Conservation (phyloP, 2,329 filamentous ascomycete species). For the Fusarium neocosmosporiellum region DNA sequence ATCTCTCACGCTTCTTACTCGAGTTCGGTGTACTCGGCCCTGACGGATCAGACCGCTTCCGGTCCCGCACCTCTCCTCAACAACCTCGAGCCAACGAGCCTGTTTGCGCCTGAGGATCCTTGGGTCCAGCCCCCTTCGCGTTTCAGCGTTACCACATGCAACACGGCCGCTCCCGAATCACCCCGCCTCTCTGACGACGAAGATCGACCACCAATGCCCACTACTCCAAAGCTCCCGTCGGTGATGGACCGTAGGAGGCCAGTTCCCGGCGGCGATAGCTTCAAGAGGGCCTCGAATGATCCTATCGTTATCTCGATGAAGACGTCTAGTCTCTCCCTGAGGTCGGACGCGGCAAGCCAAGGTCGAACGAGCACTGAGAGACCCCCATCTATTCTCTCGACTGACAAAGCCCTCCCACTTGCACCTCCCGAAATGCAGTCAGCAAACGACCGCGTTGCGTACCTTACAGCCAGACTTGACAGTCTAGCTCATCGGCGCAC, state of each 20-base stretch:
- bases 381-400: conserved; percentile 50
- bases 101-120: conserved; percentile 46
- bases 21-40: conserved; percentile 51
- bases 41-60: conserved; percentile 39
- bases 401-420: conserved; percentile 69
- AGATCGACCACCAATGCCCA: conserved; percentile 40
- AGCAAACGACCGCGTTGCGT: conserved; percentile 72
- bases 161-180: conserved; percentile 56
- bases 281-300: conserved; percentile 33
- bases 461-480: conserved; percentile 73
- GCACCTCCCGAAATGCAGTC: conserved; percentile 69
- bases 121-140: conserved; percentile 67
- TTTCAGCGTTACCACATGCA: conserved; percentile 73
- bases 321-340: conserved; percentile 21
- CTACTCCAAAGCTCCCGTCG: conserved; percentile 28
- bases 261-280: conserved; percentile 37
- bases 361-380: conserved; percentile 25
- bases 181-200: conserved; percentile 42
- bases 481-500: conserved; percentile 73
- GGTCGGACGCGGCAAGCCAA: background rate
- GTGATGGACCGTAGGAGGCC: background rate
- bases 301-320: conserved; percentile 47
- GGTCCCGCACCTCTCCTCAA: conserved; percentile 20
- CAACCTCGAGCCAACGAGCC: conserved; percentile 23
- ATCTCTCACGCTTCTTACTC: conserved; percentile 47